A percentile compares a stretch with the other conserved stretches of the same genome.
phyloP scores from a whole-genome alignment of 2,329 filamentous ascomycete species.

The Clonostachys rhizophaga region DNA sequence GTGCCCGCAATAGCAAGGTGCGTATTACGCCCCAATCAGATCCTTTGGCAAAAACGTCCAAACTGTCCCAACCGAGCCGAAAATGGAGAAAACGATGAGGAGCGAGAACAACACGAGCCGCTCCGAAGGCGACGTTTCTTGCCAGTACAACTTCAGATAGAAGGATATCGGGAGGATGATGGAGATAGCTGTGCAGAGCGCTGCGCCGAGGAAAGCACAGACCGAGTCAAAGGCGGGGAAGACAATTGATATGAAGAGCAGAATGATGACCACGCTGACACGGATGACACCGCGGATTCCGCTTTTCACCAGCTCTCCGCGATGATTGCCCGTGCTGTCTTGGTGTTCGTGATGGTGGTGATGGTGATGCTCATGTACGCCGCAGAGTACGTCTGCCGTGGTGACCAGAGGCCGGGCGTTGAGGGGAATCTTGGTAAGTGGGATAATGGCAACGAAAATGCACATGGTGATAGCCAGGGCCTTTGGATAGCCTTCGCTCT shows the following conservation, averaged over 20 bases:
- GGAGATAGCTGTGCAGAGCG: constrained; percentile 90
- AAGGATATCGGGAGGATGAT: constrained; percentile 85
- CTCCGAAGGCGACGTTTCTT: constrained; percentile 62
- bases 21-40: constrained; percentile 52
- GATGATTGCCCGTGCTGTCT: constrained; percentile 30
- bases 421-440: constrained; percentile 89
- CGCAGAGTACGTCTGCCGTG: constrained; percentile 76
- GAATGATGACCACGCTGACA: constrained; percentile 61
- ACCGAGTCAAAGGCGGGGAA: constrained; percentile 82
- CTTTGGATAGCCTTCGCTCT: constrained; percentile 67
- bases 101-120: constrained; percentile 63
- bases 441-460: constrained; percentile 85
- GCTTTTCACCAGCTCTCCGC: constrained; percentile 32
- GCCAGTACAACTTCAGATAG: constrained; percentile 82
- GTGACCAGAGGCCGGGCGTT: constrained; percentile 85
- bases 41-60: constrained; percentile 86
- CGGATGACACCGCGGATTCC: constrained; percentile 56
- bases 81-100: constrained; percentile 61
- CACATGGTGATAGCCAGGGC: constrained; percentile 75
- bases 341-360: constrained; percentile 24
- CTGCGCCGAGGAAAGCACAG: constrained; percentile 85
- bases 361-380: constrained; percentile 50
- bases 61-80: constrained; percentile 75
- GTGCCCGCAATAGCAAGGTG: not conserved
- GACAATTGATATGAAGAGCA: constrained; percentile 67